Evolutionary conservation across 139 green algal species (phyloP).

Genomic region (Deuterostichococcus epilithicus): DNA sequence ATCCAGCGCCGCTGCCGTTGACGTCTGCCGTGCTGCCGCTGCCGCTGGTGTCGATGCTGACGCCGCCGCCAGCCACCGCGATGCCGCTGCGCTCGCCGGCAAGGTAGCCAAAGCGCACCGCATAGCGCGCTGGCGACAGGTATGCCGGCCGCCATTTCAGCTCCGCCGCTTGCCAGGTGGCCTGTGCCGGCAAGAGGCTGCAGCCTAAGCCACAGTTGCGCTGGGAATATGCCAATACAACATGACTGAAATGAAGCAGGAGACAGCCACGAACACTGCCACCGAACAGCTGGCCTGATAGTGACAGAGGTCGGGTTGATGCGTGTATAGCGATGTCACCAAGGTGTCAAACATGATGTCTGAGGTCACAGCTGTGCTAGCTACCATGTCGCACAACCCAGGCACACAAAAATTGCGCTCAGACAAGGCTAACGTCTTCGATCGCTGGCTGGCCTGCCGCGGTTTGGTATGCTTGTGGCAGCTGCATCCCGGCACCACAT

Average conservation of each 20-base stretch:
- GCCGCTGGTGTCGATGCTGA: constrained; percentile 1
- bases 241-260: background rate
- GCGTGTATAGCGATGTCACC: no score
- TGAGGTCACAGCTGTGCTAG: no score
- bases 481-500: no score
- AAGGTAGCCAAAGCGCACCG: background rate
- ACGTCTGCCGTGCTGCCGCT: constrained; percentile 1
- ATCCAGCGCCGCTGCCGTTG: constrained; percentile 1
- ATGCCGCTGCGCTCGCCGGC: constrained; percentile 2
- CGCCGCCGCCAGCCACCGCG: constrained; percentile 3
- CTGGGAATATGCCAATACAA: background rate
- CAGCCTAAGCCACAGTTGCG: background rate
- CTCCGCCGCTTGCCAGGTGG: background rate
- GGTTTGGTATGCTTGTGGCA: no score
- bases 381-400: no score
- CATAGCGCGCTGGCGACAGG: background rate
- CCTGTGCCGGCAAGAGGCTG: background rate
- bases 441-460: no score
- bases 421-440: no score
- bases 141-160: background rate
- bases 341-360: no score
- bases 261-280: background rate
- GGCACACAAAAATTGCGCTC: no score
- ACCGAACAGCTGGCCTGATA: no score
- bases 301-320: no score